These are phyloP conservation scores for Coprinellus micaceus DNA, from an alignment of 768 basidiomycete genomes.

Conservation along the genomic window DNA sequence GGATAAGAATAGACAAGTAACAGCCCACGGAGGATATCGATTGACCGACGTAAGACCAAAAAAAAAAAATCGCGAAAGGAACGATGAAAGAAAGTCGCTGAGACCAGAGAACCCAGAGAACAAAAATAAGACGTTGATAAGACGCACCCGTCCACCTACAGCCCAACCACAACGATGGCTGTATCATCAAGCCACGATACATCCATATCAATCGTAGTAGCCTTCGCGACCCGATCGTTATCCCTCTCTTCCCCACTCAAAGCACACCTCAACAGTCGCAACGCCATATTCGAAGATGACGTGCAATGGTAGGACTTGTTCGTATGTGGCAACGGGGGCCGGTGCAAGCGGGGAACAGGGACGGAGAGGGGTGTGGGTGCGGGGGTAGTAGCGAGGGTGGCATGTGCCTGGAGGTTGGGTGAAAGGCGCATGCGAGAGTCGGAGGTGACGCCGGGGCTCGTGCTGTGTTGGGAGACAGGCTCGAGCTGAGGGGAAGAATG, in stretches of 20 bases:
- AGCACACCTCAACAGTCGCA: constrained; percentile 52
- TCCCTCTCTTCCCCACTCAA: constrained; percentile 55
- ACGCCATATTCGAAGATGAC: constrained; percentile 43
- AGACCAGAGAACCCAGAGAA: too few relatives aligned
- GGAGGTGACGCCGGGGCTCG: too few relatives aligned
- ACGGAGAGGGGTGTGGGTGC: neutral
- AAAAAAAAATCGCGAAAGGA: too few relatives aligned
- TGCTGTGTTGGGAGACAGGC: neutral
- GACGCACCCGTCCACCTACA: too few relatives aligned
- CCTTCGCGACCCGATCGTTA: constrained; percentile 43
- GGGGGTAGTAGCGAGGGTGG: neutral
- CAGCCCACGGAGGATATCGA: too few relatives aligned
- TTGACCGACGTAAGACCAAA: too few relatives aligned
- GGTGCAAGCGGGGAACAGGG: neutral
- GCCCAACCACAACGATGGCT: constrained; percentile 47
- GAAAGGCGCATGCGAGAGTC: neutral
- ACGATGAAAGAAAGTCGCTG: too few relatives aligned
- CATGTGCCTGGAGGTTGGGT: neutral
- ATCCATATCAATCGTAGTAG: constrained; percentile 63
- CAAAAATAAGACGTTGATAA: too few relatives aligned
- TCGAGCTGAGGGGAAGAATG: neutral
- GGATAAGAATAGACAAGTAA: too few relatives aligned
- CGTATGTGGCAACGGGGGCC: constrained; percentile 6
- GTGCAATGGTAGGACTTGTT: constrained; percentile 14
- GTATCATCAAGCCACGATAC: constrained; percentile 68